Evolutionary conservation across 129 eudicot species (phyloP).

Genomic region (Saposhnikovia divaricata): DNA sequence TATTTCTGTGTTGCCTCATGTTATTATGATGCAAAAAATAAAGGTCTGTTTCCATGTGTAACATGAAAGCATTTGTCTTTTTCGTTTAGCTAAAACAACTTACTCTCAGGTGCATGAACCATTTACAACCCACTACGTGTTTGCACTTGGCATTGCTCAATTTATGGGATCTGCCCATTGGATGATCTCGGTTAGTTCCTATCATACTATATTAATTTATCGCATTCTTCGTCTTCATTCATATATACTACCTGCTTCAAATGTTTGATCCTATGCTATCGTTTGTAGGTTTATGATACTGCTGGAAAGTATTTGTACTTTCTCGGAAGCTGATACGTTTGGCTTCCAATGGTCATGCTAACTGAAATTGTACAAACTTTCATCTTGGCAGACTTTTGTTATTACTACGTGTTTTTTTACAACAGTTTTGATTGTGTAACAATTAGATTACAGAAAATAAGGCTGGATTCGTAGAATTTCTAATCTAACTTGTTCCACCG

Average conservation of each 20-base stretch:
- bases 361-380: conserved; percentile 75
- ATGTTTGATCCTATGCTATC: not conserved
- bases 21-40: conserved; percentile 70
- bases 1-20: conserved; percentile 83
- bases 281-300: conserved; percentile 58
- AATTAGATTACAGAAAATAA: no score
- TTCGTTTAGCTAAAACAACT: no score
- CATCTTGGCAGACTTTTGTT: conserved; percentile 92
- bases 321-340: conserved; percentile 61
- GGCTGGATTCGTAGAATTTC: no score
- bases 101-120: conserved; percentile 64
- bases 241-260: not conserved
- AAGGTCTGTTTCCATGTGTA: conserved; percentile 35
- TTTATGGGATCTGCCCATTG: conserved; percentile 89
- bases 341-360: conserved; percentile 55
- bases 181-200: conserved; percentile 65
- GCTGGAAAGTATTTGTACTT: conserved; percentile 49
- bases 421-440: no score
- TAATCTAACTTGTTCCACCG: no score
- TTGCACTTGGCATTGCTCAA: conserved; percentile 86
- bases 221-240: not conserved
- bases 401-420: conserved; percentile 40
- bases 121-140: conserved; percentile 80
- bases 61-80: not conserved
- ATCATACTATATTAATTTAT: not conserved